Base-by-base conservation (phyloP, 2,329 filamentous ascomycete species). In the Epichloe glyceriae region DNA sequence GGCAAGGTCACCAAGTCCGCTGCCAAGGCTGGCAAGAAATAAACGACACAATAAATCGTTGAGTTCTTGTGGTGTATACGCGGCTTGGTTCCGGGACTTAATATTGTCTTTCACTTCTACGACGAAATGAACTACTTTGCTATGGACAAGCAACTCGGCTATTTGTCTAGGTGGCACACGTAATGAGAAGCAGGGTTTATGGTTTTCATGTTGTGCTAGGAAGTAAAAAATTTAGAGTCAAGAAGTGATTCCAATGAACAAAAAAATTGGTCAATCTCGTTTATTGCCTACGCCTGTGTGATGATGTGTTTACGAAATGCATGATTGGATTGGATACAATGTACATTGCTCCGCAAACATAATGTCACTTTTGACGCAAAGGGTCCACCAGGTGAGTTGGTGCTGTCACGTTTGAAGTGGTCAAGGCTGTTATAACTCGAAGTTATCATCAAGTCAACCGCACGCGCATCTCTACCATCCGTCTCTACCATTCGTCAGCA, bases 21-120 rank as follows among this genome's bases (percentile, higher is more conserved):
- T 70, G 80, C 80, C 71, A 86, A 86, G 81, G 80, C 81, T 68
- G 67, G 70, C 70, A 85, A 85, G 82, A 86, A 86, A 76, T 86
- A 86, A 83, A 60, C 64, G 59, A 55, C 54, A 52, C 51, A 37
- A 50, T 45, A 6, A 12, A 11, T 55, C 54, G 53, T 53, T 51
- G 46, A 37, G 47, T 51, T 60, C 60, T 57, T 58, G 52, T 59
- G 57, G 54, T 59, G 50, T 57, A 53, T 53, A 52, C 56, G 58
- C 53, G 54, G 58, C 50, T 57, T 59, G 56, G 58, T 58, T 58
- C 33, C 30, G 54, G 52, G 57, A 52, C 51, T 48, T 55, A 55
- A 65, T 67, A 64, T 64, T 62, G 30, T 30, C 63, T 48, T n/a
- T 68, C 66, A 66, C 66, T 71, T 71, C 68, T 67, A 71, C 63